Conservation (phyloP, 371 early-diverging fungal species). For the Mortierella sp. region DNA sequence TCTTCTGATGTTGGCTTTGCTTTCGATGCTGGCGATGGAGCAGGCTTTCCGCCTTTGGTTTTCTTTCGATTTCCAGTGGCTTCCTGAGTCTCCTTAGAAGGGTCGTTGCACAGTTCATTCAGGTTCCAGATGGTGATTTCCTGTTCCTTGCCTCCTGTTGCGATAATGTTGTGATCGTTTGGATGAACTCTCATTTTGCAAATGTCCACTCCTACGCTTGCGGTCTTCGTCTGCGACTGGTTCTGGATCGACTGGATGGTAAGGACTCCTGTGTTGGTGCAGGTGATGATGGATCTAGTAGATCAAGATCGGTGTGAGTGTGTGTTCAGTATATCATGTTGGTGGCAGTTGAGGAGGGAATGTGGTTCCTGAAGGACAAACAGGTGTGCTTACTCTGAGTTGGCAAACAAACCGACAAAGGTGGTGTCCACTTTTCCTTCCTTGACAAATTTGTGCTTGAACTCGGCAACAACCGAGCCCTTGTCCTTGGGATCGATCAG, state of each 20-base stretch:
- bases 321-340: too few relatives aligned
- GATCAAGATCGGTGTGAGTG: too few relatives aligned
- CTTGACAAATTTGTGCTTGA: conserved; percentile 42
- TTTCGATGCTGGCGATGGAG: conserved; percentile 14
- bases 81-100: conserved; percentile 3
- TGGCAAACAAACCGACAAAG: conserved; percentile 74
- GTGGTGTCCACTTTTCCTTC: conserved; percentile 55
- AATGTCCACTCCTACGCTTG: conserved; percentile 59
- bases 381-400: conserved; percentile 54
- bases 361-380: not conserved
- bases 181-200: conserved; percentile 78
- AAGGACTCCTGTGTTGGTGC: conserved; percentile 56
- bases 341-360: not conserved
- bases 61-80: conserved; percentile 29
- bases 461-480: conserved; percentile 59
- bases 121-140: conserved; percentile 86
- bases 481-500: conserved; percentile 61
- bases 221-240: conserved; percentile 2
- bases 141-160: conserved; percentile 87
- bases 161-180: conserved; percentile 72
- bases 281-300: conserved; percentile 62
- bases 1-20: conserved; percentile 24
- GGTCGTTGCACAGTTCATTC: conserved; percentile 43
- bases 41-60: conserved; percentile 20
- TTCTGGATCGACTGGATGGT: conserved; percentile 31